Evolutionary conservation across 192 early-diverging fungal species (phyloP), one percentile per base, ranked within the genome.

Genomic region (Backusella tuberculispora): DNA sequence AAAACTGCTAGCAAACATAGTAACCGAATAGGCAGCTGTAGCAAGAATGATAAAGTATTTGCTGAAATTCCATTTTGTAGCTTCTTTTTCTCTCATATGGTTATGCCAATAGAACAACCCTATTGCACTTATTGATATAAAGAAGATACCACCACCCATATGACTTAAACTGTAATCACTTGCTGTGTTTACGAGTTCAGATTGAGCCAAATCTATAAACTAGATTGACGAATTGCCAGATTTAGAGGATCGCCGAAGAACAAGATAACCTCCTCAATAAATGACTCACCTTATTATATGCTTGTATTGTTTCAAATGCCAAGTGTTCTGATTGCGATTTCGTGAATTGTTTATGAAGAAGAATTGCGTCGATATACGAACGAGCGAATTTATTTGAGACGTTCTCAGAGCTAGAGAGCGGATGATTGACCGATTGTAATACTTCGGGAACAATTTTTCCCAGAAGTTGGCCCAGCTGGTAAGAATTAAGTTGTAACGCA

Each of bases 1-100:
- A 78, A 89, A 86, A 50, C 91, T 92, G 41, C 89, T 92, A 7
- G 91, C 85, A 77, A 84, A 85, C 48, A 90, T 64, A 0, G 88
- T 85, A n/a, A 87, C 14, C 41, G 86, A 63, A 48, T 92, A 92
- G 8, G 83, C 83, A 7, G 74, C 42, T 46, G 85, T 56, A 42
- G 87, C 77, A 38, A 83, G 46, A 0, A 71, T 26, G 7, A 21
- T 21, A 69, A 74, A 74, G 5, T 12, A 38, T 29, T 66, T 64
- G 26, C 6, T 66, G 8, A 63, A 4, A 13, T 14, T 29, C 73
- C 73, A 74, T 19, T 26, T 66, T 6, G 21, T 14, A 15, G 44
- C 7, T 40, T 60, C 56, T 21, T 40, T 48, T 43, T 63, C 56
- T 24, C 13, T 38, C 4, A 63, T 10, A 38, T 41, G 19, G 6